Base-by-base conservation (phyloP, 1,139 yeast genomes). In the Diutina neorugosa region DNA sequence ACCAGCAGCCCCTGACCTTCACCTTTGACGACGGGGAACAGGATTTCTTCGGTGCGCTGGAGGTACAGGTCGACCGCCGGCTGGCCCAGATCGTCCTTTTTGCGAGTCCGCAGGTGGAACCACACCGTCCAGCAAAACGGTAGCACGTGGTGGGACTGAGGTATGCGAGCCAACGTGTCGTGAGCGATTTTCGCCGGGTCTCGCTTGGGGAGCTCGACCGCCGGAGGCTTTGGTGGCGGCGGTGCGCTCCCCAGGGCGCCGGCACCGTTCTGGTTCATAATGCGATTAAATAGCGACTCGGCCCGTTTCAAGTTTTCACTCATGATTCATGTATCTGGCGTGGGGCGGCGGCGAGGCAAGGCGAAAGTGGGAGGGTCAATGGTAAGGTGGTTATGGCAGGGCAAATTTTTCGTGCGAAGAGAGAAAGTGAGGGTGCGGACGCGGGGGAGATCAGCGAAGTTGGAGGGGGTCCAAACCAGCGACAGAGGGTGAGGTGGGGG, bases 81-180 rank as follows among this genome's bases (percentile, higher is more conserved):
- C 43, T 51, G 51, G 11, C 20, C 50, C 19, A 8, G 63, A 52
- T 63, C 62, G 16, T 60, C 61, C 53, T 64, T 66, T 52, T 57
- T 58, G 52, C 65, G 66, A 52, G 63, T 60, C 53, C 78, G 60
- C 42, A 70, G 68, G 60, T 74, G 79, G 59, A 71, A 69, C 80
- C 80, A 75, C 57, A 73, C 65, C 37, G 78, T 73, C 80, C 80
- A 75, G 61, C 78, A 73, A 61, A 72, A 74, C 19, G 76, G 76
- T 56, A 75, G 67, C 7, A 73, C 63, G 56, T 74, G 77, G 59
- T 73, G 74, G 40, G 63, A 59, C 8, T 55, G 58, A 6, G 71
- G 70, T 21, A 69, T 64, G 23, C 25, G 6, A 20, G 62, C 58
- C 46, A 71, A 61, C n/a, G 72, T 66, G 19, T 70, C 74, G 52